phyloP scores from a whole-genome alignment of 805 yeast species.

The Lipomyces yamadae region DNA sequence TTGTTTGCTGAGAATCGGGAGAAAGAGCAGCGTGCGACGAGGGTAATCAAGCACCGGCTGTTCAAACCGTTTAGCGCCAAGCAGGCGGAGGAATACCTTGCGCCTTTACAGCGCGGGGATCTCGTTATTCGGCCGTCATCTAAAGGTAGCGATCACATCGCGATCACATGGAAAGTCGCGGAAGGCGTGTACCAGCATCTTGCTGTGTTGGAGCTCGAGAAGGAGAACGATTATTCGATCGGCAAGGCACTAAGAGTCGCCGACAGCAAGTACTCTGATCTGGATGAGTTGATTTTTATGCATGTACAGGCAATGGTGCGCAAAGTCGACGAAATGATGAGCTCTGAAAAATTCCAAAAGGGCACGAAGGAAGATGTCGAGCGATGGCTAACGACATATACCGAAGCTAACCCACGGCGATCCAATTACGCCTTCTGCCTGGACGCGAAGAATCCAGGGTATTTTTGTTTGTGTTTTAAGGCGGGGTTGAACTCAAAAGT shows the following conservation, averaged over 20 bases:
- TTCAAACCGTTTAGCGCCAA: constrained; percentile 79
- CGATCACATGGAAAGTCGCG: constrained; percentile 95
- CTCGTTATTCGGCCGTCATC: constrained; percentile 94
- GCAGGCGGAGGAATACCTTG: constrained; percentile 93
- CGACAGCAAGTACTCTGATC: constrained; percentile 71
- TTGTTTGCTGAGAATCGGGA: constrained; percentile 60
- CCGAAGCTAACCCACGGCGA: constrained; percentile 87
- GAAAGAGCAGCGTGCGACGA: constrained; percentile 67
- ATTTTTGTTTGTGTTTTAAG: constrained; percentile 86
- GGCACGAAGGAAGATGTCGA: constrained; percentile 81
- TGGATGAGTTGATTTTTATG: constrained; percentile 89
- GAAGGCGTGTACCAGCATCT: constrained; percentile 90
- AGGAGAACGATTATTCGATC: constrained; percentile 64
- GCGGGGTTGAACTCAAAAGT: constrained; percentile 56
- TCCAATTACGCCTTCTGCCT: constrained; percentile 89
- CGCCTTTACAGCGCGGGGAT: constrained; percentile 87
- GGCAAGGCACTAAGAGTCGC: constrained; percentile 71
- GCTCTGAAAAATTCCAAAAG: constrained; percentile 83
- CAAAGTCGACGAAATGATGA: constrained; percentile 80
- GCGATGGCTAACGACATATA: constrained; percentile 84
- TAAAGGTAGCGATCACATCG: constrained; percentile 82
- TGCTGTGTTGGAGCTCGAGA: constrained; percentile 76
- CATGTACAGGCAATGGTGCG: constrained; percentile 84
- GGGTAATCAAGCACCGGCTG: constrained; percentile 89
- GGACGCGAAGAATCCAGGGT: constrained; percentile 92